Evolutionary conservation across 2,329 filamentous ascomycete species (phyloP).

Genomic region (Elsinoe ampelina): DNA sequence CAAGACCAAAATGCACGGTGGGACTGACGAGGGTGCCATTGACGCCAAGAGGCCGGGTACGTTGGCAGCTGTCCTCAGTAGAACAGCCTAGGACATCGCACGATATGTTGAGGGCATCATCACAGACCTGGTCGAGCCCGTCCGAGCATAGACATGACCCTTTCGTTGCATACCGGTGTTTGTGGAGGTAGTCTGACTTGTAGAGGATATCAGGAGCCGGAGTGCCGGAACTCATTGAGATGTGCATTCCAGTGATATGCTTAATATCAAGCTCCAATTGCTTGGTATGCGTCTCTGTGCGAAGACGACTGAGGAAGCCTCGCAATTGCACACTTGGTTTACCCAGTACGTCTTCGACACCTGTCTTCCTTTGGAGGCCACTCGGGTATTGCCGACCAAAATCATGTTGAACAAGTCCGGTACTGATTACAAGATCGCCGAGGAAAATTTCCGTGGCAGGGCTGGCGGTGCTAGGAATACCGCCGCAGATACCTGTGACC

Average conservation of each 20-base stretch:
- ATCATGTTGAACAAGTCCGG: background rate
- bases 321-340: no score
- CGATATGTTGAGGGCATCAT: background rate
- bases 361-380: background rate
- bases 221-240: no score
- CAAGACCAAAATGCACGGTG: slow-evolving; percentile 3
- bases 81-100: background rate
- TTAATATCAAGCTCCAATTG: no score
- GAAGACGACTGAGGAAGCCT: no score
- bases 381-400: background rate
- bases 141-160: background rate
- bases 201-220: background rate
- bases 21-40: background rate
- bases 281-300: no score
- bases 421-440: background rate
- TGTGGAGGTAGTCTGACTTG: background rate
- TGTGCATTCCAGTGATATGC: no score
- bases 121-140: background rate
- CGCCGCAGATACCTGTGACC: background rate
- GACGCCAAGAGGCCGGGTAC: no score
- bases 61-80: background rate
- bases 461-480: background rate
- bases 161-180: background rate
- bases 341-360: no score
- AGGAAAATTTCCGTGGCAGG: background rate